Percentiles rank a stretch among this genome's conserved stretches.
These are phyloP conservation scores for Liriodendron chinense DNA, from an alignment of 164 flowering plant genomes.

Conservation along the genomic window DNA sequence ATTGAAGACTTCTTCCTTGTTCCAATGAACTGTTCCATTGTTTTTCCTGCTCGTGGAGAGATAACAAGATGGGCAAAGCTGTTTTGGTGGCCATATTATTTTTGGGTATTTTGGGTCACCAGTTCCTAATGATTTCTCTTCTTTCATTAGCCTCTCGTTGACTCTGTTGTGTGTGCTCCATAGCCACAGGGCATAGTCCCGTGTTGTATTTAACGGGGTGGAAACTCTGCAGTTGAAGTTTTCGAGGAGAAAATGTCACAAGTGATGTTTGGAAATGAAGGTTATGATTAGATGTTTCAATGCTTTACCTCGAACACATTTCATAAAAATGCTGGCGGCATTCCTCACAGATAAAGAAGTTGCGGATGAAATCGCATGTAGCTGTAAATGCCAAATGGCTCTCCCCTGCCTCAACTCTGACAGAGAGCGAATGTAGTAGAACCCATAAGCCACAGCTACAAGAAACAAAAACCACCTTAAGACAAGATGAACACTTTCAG, in stretches of 20 bases:
- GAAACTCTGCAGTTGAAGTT: slow-evolving; percentile 48
- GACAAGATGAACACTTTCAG: no score
- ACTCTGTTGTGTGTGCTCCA: slow-evolving; percentile 90
- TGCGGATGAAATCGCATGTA: slow-evolving; percentile 75
- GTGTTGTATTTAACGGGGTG: slow-evolving; percentile 61
- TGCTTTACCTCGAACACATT: slow-evolving; percentile 85
- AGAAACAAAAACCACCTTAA: slow-evolving; percentile 6
- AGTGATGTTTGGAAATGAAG: neutral
- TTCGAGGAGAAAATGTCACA: neutral
- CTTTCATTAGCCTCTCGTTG: slow-evolving; percentile 74
- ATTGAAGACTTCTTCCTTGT: slow-evolving; percentile 63
- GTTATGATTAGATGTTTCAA: neutral
- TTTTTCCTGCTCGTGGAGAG: slow-evolving; percentile 20
- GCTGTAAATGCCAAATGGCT: slow-evolving; percentile 72
- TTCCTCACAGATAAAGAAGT: slow-evolving; percentile 93
- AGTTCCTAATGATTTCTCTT: slow-evolving; percentile 59
- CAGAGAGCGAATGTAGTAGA: slow-evolving; percentile 83
- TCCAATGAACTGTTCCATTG: slow-evolving; percentile 49
- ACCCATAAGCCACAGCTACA: slow-evolving; percentile 98
- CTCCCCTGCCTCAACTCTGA: slow-evolving; percentile 85
- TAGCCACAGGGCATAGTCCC: slow-evolving; percentile 80
- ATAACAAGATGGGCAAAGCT: slow-evolving; percentile 83
- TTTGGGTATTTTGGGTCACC: slow-evolving; percentile 93
- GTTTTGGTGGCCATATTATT: slow-evolving; percentile 84
- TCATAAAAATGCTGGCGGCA: slow-evolving; percentile 83